Evolutionary conservation across 768 basidiomycete genomes (phyloP).

Genomic region (Tulasnella sp.): DNA sequence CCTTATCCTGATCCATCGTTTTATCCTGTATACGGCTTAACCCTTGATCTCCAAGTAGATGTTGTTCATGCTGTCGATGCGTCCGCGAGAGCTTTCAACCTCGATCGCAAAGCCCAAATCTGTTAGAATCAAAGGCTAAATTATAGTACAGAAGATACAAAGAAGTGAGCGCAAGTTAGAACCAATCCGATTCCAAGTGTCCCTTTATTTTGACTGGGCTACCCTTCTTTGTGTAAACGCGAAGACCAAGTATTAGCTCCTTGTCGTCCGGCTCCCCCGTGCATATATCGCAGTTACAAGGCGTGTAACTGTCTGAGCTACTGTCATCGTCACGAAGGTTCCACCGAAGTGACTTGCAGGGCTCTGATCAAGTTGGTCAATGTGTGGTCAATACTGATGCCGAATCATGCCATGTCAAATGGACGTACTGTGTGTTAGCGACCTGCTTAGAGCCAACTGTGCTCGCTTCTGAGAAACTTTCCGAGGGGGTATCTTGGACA

Average conservation of each 20-base stretch:
- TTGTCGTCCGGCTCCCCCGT: background rate
- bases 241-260: background rate
- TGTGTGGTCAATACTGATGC: background rate
- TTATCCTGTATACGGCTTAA: background rate
- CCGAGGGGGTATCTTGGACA: background rate
- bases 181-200: conserved; percentile 5
- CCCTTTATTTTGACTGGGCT: background rate
- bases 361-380: background rate
- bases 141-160: background rate
- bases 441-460: background rate
- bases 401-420: background rate
- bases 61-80: no score
- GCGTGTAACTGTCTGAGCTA: background rate
- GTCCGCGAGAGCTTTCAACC: no score
- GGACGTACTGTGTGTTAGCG: background rate
- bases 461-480: conserved; percentile 6
- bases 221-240: background rate
- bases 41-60: no score
- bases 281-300: background rate
- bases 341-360: background rate
- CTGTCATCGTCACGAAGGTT: background rate
- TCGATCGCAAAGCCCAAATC: no score
- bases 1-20: background rate
- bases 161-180: background rate
- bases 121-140: background rate